These are phyloP conservation scores for Alternaria sp. DNA, from an alignment of 2,329 filamentous ascomycete genomes.

Conservation along the genomic window DNA sequence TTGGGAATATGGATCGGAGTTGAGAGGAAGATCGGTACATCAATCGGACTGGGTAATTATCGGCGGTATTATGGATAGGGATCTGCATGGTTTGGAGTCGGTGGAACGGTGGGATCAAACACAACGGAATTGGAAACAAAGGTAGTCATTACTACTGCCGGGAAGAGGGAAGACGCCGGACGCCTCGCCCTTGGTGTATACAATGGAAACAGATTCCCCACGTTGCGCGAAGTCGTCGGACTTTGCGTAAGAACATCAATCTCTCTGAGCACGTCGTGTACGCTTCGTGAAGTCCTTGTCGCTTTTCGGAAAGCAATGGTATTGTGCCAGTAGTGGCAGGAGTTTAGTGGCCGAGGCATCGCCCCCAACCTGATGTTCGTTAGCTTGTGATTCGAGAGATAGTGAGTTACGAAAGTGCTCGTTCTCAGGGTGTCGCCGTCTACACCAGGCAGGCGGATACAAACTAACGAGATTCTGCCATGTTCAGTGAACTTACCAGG, in stretches of 20 bases:
- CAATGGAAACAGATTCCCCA: conserved; percentile 6
- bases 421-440: too few species aligned
- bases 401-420: background rate
- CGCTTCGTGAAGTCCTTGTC: background rate
- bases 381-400: conserved; percentile 18
- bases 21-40: background rate
- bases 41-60: background rate
- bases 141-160: conserved; percentile 10
- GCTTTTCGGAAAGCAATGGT: background rate
- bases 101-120: background rate
- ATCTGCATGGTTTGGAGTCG: conserved; percentile 20
- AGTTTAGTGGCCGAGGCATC: conserved; percentile 44
- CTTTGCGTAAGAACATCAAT: background rate
- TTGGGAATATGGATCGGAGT: conserved; percentile 11
- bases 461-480: background rate
- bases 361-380: conserved; percentile 46
- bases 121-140: background rate
- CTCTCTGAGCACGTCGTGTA: background rate
- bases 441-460: too few species aligned
- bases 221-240: background rate
- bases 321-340: background rate
- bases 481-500: conserved; percentile 55
- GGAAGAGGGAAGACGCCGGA: conserved; percentile 9
- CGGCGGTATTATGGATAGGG: conserved; percentile 9
- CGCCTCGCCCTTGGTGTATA: conserved; percentile 20